Evolutionary conservation across 768 basidiomycete genomes (phyloP).

Genomic region (Macrolepiota dolichaula): DNA sequence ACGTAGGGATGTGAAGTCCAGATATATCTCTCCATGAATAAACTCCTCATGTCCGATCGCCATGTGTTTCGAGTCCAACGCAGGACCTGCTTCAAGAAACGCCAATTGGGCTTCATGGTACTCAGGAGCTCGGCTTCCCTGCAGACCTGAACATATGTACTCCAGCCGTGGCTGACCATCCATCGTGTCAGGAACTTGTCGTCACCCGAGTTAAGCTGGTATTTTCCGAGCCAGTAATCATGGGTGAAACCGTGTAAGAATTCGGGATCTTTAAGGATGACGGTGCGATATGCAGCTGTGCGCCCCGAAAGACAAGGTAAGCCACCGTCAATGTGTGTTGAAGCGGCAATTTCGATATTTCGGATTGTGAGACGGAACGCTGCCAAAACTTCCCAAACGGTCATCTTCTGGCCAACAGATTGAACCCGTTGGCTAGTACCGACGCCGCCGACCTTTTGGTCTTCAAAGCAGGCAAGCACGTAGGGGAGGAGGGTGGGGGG

Average conservation of each 20-base stretch:
- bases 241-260: slow-evolving; percentile 93
- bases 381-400: slow-evolving; percentile 93
- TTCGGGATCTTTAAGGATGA: slow-evolving; percentile 93
- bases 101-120: slow-evolving; percentile 97
- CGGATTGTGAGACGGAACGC: slow-evolving; percentile 91
- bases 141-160: slow-evolving; percentile 88
- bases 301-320: slow-evolving; percentile 89
- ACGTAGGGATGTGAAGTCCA: slow-evolving; percentile 92
- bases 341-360: slow-evolving; percentile 87
- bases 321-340: slow-evolving; percentile 92
- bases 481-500: slow-evolving; percentile 87
- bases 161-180: slow-evolving; percentile 97
- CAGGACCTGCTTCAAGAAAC: slow-evolving; percentile 90
- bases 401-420: slow-evolving; percentile 73
- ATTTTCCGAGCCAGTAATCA: slow-evolving; percentile 91
- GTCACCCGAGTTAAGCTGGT: slow-evolving; percentile 92
- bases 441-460: slow-evolving; percentile 90
- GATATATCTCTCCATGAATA: slow-evolving; percentile 85
- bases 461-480: slow-evolving; percentile 90
- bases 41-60: slow-evolving; percentile 82
- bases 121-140: slow-evolving; percentile 81
- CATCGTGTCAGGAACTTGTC: slow-evolving; percentile 94
- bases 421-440: slow-evolving; percentile 90
- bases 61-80: slow-evolving; percentile 95
- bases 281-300: slow-evolving; percentile 90